Evolutionary conservation across 495 filamentous ascomycete species (phyloP).

Genomic region (Penicillium odoratum): DNA sequence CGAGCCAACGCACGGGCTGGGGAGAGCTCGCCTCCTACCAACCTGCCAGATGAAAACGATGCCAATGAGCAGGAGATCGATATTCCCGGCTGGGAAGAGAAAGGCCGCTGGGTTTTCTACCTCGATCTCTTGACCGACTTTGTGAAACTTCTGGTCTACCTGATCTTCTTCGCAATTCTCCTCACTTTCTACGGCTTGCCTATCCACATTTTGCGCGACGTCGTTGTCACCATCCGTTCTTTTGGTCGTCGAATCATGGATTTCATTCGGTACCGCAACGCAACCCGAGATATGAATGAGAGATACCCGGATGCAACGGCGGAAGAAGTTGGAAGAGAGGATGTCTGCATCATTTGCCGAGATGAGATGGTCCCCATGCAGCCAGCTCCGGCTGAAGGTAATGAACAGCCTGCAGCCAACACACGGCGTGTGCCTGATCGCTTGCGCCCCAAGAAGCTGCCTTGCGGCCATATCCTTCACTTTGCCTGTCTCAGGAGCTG

Average conservation of each 20-base stretch:
- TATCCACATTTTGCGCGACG: constrained; percentile 93
- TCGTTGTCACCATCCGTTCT: constrained; percentile 88
- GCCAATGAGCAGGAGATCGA: constrained; percentile 93
- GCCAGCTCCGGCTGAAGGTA: constrained; percentile 35
- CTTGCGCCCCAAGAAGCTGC: constrained; percentile 88
- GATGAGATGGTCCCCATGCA: constrained; percentile 87
- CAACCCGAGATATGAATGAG: constrained; percentile 86
- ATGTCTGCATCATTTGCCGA: constrained; percentile 96
- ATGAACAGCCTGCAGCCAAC: constrained; percentile 12
- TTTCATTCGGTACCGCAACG: constrained; percentile 83
- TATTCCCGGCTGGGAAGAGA: constrained; percentile 94
- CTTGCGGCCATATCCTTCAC: constrained; percentile 94
- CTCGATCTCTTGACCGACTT: constrained; percentile 89
- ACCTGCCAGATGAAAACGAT: constrained; percentile 67
- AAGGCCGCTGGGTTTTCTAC: constrained; percentile 89
- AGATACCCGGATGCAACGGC: constrained; percentile 88
- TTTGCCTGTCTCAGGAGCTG: constrained; percentile 93
- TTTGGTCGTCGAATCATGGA: constrained; percentile 86
- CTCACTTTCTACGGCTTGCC: constrained; percentile 92
- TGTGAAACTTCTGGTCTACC: constrained; percentile 83
- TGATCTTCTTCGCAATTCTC: constrained; percentile 89
- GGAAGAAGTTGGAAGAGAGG: constrained; percentile 80
- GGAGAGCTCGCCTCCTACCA: constrained; percentile 27
- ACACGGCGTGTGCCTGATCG: constrained; percentile 63
- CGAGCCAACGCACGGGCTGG: constrained; percentile 41